These are phyloP conservation scores for Leishmania tarentolae DNA, from an alignment of 208 protist species.

Conservation along the genomic window DNA sequence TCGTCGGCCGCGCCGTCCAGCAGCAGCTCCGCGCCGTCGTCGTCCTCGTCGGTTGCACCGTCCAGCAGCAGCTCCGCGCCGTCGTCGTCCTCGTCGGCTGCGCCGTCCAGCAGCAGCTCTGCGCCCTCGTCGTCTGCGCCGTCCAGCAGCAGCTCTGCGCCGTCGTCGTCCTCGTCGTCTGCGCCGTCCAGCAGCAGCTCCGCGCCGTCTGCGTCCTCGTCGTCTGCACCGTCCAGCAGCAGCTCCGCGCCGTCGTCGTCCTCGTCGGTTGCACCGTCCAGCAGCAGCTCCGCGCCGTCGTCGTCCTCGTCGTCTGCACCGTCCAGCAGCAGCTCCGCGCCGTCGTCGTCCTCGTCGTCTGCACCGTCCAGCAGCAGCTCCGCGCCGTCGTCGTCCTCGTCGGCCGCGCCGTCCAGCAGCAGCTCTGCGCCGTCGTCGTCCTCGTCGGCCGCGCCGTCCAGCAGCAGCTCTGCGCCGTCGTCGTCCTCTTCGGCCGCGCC, in stretches of 20 bases:
- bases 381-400: neutral
- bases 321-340: too few species aligned
- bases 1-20: neutral
- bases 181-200: constrained; percentile 2
- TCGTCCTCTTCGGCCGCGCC: neutral
- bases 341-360: too few species aligned
- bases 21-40: neutral
- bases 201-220: neutral
- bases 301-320: too few species aligned
- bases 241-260: neutral
- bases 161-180: constrained; percentile 1
- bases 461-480: neutral
- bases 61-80: neutral
- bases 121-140: neutral
- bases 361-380: too few species aligned
- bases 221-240: neutral
- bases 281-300: too few species aligned
- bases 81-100: neutral
- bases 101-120: neutral
- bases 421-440: neutral
- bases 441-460: neutral
- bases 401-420: neutral
- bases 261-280: too few species aligned
- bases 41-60: neutral
- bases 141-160: constrained; percentile 1